Evolutionary conservation across 108 stramenopile species (phyloP), one percentile per base, ranked within the genome.

Genomic region (Nitzschia sp.): DNA sequence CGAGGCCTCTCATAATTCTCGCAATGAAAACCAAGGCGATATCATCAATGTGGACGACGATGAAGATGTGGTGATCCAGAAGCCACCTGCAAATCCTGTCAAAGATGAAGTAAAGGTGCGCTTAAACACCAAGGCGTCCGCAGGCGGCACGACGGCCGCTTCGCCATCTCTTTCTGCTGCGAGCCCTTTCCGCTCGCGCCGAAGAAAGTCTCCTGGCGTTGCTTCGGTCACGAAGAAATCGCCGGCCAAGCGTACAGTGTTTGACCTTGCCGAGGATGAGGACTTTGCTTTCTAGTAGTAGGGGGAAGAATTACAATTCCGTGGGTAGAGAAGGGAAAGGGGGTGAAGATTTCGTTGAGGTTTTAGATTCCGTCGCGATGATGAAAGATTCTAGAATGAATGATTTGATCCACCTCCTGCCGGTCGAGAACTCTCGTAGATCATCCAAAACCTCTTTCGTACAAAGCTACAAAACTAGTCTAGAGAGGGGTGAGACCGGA

Each of bases 101-200:
- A 5, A 6, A 6, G 5, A 6, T 53, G 5, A 9, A 5, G 22
- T 23, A 5, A 53, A 53, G 22, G n/a, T n/a, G n/a, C 38, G 38
- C 11, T 41, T 13, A 41, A 41, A 13, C 11, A 41, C 38, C 38
- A 41, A 41, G 38, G 38, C 38, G 38, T 6, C 38, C 13, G 38
- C 38, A 13, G 13, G 38, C 38, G 13, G 38, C 38, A 41, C 6
- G 9, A 41, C 6, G 38, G 38, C 13, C 13, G 38, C 38, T 22
- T 36, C 59, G 2, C 34, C 34, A n/a, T 9, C 36, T 6, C 59
- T 15, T 23, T 41, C 29, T 16, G 38, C 22, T 2, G 45, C 13
- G 11, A 63, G 63, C 29, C 63, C 63, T n/a, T 63, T 48, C 16
- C 45, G 63, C 3, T 63, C 63, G 4, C 63, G 63, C 3, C 22